Evolutionary conservation across 352 stramenopile genomes (phyloP), one percentile per base, ranked within the genome.

Genomic region (Globisporangium radiosum): DNA sequence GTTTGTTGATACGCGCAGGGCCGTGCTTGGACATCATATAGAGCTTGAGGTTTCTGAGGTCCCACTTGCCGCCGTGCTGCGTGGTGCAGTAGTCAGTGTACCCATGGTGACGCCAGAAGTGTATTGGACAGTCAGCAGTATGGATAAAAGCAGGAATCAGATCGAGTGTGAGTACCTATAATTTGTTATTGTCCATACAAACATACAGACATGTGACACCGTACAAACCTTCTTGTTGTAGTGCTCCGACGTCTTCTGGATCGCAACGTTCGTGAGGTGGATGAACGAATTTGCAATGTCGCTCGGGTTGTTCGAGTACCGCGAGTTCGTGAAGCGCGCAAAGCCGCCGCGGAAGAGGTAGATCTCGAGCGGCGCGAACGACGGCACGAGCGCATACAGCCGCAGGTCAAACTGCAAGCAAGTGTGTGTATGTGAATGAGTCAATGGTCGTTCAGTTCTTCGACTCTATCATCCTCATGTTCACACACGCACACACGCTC

Each of bases 251-350:
- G 88, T 97, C 72, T 98, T 98, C 68, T 98, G 92, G 54, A 98
- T 96, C 45, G 92, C 88, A 45, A 97, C 87, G 66, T 98, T 98
- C 5, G 93, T 97, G 11, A 98, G 83, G 73, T 98, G 93, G 56
- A 98, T 92, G 56, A 95, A 96, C 39, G 77, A 88, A 59, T 97
- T 97, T 43, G 86, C 85, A 25, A 97, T 95, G 64, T 95, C 85
- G 57, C 73, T 90, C 13, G 82, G 73, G 53, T 95, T 88, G 59
- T 90, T 93, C 33, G 81, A 94, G 73, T 95, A 97, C n/a, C 88
- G 82, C 25, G 79, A 86, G 67, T 92, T 94, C 8, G 85, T 95
- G 64, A 98, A 98, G 10, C 93, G 75, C 9, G 88, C 88, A 60
- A 97, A 98, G 33, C 93, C 90, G 36, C 77, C 78, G 15, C 92